phyloP scores from a whole-genome alignment of 441 rosid genomes.

The Gossypium aridum region DNA sequence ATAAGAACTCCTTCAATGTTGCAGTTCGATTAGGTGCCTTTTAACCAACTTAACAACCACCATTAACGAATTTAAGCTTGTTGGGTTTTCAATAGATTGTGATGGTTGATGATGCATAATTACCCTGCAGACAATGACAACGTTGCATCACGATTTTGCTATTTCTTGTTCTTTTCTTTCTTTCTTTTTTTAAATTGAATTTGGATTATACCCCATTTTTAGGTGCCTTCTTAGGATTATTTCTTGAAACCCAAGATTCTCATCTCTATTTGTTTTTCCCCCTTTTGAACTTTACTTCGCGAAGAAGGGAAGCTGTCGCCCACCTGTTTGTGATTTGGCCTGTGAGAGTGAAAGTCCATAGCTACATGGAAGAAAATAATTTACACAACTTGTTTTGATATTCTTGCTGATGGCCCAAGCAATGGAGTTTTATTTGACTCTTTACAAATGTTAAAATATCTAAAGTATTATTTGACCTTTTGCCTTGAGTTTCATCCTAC shows the following conservation, averaged over 20 bases:
- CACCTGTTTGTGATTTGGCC: background rate
- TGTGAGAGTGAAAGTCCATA: background rate
- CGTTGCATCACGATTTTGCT: background rate
- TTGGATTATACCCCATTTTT: background rate
- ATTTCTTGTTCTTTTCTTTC: background rate
- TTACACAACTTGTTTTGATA: background rate
- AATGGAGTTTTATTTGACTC: background rate
- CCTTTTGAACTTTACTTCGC: background rate
- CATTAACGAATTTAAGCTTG: background rate
- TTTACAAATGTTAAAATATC: background rate
- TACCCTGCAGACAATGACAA: background rate
- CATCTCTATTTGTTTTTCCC: background rate
- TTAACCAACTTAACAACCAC: slow-evolving; percentile 8
- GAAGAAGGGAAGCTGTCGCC: background rate
- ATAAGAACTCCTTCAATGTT: background rate
- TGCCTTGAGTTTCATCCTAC: background rate
- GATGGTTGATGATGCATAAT: background rate
- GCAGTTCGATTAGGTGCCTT: background rate
- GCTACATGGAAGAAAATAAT: background rate
- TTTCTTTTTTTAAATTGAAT: background rate
- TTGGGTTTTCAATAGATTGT: no score
- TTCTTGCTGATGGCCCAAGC: background rate
- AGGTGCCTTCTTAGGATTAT: background rate
- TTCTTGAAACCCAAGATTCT: background rate
- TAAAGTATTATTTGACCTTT: background rate